These are phyloP conservation scores for Microcyclospora tardicrescens DNA, from an alignment of 2,329 filamentous ascomycete genomes.

Conservation along the genomic window DNA sequence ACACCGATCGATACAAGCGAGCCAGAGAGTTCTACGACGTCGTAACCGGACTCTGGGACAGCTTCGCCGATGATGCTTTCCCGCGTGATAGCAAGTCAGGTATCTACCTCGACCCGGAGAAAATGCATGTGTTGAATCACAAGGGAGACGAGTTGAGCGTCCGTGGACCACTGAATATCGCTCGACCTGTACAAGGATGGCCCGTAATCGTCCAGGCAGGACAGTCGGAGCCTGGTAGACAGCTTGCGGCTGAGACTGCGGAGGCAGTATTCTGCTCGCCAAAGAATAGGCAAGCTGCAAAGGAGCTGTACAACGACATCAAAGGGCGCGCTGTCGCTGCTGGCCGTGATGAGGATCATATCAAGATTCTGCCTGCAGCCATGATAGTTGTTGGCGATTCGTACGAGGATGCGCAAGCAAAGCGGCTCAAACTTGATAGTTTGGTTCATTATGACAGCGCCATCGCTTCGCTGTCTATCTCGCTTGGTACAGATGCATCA, in stretches of 20 bases:
- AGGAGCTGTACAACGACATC: constrained; percentile 14
- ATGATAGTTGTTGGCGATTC: constrained; percentile 17
- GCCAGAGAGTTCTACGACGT: constrained; percentile 33
- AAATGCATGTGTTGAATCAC: constrained; percentile 41
- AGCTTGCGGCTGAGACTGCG: constrained; percentile 16
- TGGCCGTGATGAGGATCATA: constrained; percentile 10
- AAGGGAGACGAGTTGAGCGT: constrained; percentile 25
- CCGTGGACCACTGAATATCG: constrained; percentile 14
- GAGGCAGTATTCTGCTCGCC: constrained; percentile 16
- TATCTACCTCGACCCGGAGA: constrained; percentile 38
- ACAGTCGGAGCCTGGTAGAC: constrained; percentile 14
- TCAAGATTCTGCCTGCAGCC: constrained; percentile 15
- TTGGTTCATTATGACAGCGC: constrained; percentile 13
- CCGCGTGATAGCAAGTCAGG: constrained; percentile 36
- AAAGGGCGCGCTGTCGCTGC: constrained; percentile 10
- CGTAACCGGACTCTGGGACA: constrained; percentile 17
- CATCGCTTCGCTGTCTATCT: constrained; percentile 12
- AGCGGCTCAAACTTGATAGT: constrained; percentile 13
- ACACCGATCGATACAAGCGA: constrained; percentile 38
- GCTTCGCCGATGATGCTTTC: constrained; percentile 42
- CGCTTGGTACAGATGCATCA: constrained; percentile 13
- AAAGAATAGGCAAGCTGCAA: constrained; percentile 11
- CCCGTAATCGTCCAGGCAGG: constrained; percentile 17
- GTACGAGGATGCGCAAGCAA: constrained; percentile 12
- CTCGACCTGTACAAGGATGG: constrained; percentile 15